Base-by-base conservation (phyloP, 345 rosid genomes). In the Eucalyptus guilfoylei region DNA sequence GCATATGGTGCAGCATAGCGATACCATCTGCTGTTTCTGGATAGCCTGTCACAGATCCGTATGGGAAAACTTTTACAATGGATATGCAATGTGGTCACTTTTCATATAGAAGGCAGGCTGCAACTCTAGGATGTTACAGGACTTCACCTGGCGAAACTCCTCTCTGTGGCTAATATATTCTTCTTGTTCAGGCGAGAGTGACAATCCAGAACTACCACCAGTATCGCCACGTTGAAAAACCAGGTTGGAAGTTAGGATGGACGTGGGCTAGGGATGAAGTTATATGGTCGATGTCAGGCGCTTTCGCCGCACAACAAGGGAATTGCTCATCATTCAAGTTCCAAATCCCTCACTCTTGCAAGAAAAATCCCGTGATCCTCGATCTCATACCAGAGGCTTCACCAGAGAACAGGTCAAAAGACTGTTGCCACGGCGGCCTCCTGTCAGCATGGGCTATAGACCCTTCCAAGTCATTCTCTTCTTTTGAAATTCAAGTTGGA, bases 241-340 rank as follows among this genome's bases (percentile, higher is more conserved):
- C 96, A 4, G 96, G 96, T 16, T 93, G 96, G 96, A 93, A 86
- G 45, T 28, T 94, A 24, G 95, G 95, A 19, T 95, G 96, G 96
- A 91, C 89, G 34, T 95, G 97, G 96, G 80, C 93, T 3, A 85
- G 89, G 5, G 88, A 88, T 5, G 96, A 93, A 91, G 83, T 92
- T 8, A 94, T 94, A 47, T 87, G 89, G 94, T 90, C 94, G 32
- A 93, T 93, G 91, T 87, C 91, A 3, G 96, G 97, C 8, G 96
- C 96, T 62, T 95, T 93, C 44, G 96, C 97, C 12, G 92, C 91
- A 11, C 87, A 88, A 85, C 93, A 92, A 89, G 97, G 96, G 14
- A 91, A 95, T 55, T 94, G 96, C 86, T 89, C 94, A 11, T 14
- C 86, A 23, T 88, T 92, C 90, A 93, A 83, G 89, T 62, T 55